These are phyloP conservation scores for Arthrobotrys megalospora DNA, from an alignment of 2,329 filamentous ascomycete species.

Conservation along the genomic window DNA sequence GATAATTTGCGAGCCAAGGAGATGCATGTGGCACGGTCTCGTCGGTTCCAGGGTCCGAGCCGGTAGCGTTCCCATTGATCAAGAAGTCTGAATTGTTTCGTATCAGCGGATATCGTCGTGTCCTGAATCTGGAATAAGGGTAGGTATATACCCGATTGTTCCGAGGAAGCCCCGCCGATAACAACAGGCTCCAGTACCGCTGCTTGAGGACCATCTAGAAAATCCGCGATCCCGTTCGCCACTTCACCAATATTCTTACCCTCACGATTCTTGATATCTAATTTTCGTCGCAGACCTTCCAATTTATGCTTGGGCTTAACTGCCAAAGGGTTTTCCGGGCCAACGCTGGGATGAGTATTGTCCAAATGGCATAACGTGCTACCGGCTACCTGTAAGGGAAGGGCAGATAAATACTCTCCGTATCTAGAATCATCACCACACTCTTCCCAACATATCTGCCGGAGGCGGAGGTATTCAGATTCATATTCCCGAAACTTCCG, in stretches of 20 bases:
- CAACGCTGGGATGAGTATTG: not conserved
- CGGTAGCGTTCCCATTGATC: not conserved
- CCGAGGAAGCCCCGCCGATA: no score
- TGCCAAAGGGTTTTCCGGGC: not conserved
- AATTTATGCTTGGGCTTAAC: not conserved
- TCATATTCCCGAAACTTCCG: not conserved
- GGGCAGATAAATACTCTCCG: not conserved
- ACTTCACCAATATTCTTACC: no score
- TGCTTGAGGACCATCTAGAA: not conserved
- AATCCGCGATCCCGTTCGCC: no score
- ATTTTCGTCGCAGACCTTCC: not conserved
- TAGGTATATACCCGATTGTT: no score
- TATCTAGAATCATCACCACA: not conserved
- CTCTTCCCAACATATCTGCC: not conserved
- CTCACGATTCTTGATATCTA: no score
- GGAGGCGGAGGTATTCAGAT: not conserved
- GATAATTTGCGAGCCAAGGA: not conserved
- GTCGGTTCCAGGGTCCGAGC: not conserved
- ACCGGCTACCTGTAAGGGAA: not conserved
- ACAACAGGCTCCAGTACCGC: not conserved
- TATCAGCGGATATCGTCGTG: not conserved
- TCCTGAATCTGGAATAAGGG: no score
- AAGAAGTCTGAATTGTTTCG: not conserved
- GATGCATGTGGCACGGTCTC: not conserved
- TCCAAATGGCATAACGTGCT: not conserved